Base-by-base conservation (phyloP, 768 basidiomycete species). In the Termitomyces sp. region DNA sequence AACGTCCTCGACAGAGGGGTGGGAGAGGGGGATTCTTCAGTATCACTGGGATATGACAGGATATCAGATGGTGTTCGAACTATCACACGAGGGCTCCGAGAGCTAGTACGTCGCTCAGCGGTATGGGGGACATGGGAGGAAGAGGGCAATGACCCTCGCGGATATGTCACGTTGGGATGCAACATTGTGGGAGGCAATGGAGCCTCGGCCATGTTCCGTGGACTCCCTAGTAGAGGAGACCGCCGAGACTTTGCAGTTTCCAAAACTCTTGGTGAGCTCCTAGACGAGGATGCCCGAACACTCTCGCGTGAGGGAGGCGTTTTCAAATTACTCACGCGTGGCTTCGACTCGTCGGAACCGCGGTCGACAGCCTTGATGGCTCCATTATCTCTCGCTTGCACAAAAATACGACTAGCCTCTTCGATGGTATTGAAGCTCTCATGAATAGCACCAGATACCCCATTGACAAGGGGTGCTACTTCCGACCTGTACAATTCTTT, bases 351-450 rank as follows among this genome's bases (percentile, higher is more conserved):
- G 21, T n/a, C 23, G 10, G n/a, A n/a, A 27, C 39, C 19, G 50
- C 52, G 52, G 44, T 56, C 58, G 17, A 74, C 63, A 45, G 69
- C 56, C 34, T 63, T 69, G 8, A 68, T 70, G 41, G 64, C 63
- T 48, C 75, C 74, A 45, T 59, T 66, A 4, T 56, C 53, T 28
- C 56, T 52, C 41, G 65, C 72, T 51, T 66, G 58, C 3, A 59
- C 47, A 61, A 75, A 77, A 44, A 63, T 65, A 6, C 61, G 59
- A 21, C 43, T 35, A 0, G 82, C 82, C 58, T 81, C 75, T 28
- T 69, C 75, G 58, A 75, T 61, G 3, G 76, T 70, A 2, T 56
- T 9, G 60, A 79, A 83, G 44, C 77, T 69, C 56, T 83, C 73
- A 60, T 73, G 64, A 6, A 76, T 58, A 3, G 78, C 66, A 34